A percentile compares a stretch with the other conserved stretches of the same genome.
Conservation (phyloP, 208 protist genomes). For the Herpetomonas samuelpessoai region DNA sequence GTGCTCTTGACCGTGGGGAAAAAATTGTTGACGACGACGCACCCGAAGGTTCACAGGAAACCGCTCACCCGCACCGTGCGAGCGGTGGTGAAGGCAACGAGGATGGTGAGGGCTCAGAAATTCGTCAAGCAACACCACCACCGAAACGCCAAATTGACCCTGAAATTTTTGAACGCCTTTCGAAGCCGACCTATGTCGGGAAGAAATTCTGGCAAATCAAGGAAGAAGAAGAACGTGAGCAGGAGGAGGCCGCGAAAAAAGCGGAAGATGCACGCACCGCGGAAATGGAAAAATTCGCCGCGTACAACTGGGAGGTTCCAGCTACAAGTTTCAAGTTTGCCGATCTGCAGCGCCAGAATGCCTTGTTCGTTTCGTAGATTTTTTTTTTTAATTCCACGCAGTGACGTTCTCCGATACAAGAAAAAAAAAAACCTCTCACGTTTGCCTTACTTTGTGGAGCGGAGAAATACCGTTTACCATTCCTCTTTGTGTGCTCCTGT, state of each 20-base stretch:
- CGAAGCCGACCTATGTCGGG: conserved; percentile 30
- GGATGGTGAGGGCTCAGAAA: conserved; percentile 8
- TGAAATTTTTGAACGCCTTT: conserved; percentile 54
- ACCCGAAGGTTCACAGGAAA: conserved; percentile 2
- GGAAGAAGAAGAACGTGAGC: conserved; percentile 21
- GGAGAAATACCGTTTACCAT: too few relatives aligned
- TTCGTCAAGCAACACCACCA: background rate
- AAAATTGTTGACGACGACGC: conserved; percentile 11
- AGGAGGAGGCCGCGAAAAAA: conserved; percentile 21
- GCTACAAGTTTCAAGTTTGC: conserved; percentile 38
- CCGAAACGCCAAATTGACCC: conserved; percentile 17
- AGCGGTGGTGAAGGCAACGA: conserved; percentile 8
- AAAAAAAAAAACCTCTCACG: too few relatives aligned
- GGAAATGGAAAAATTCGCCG: conserved; percentile 30
- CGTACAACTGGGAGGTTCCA: conserved; percentile 38
- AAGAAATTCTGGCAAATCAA: conserved; percentile 35
- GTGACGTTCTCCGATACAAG: too few relatives aligned
- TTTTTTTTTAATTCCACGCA: background rate
- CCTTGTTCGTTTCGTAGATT: conserved; percentile 17
- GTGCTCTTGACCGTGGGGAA: conserved; percentile 23
- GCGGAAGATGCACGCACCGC: conserved; percentile 13
- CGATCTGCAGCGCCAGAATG: conserved; percentile 55
- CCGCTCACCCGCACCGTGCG: background rate
- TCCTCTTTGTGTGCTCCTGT: too few relatives aligned
- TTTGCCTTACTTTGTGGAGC: too few relatives aligned